Conservation (phyloP, 441 rosid genomes). For the Mallotus repandus region DNA sequence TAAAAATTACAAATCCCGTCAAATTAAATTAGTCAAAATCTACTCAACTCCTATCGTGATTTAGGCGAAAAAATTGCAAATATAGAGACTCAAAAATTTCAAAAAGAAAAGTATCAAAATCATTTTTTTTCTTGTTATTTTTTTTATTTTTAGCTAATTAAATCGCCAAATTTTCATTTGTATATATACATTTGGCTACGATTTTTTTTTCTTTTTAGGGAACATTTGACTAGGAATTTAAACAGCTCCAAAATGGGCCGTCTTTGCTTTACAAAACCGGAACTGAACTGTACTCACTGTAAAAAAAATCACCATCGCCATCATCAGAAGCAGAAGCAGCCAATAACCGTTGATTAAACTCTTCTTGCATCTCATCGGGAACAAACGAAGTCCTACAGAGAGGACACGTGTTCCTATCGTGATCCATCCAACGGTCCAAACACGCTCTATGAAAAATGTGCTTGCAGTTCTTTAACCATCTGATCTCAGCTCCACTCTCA, state of each 20-base stretch:
- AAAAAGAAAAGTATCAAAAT: neutral
- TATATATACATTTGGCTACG: slow-evolving; percentile 6
- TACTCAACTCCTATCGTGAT: no score
- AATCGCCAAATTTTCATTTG: slow-evolving; percentile 11
- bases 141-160: slow-evolving; percentile 1
- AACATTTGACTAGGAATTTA: no score
- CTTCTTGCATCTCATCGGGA: slow-evolving; percentile 69
- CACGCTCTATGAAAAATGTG: slow-evolving; percentile 78
- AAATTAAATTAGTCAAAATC: no score
- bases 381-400: slow-evolving; percentile 73
- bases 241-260: neutral
- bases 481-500: slow-evolving; percentile 57
- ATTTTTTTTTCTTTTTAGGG: no score
- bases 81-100: no score
- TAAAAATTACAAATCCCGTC: no score
- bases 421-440: slow-evolving; percentile 92
- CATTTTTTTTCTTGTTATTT: neutral
- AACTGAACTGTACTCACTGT: slow-evolving; percentile 50
- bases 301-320: slow-evolving; percentile 35
- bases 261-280: slow-evolving; percentile 31
- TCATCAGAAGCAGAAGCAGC: slow-evolving; percentile 28
- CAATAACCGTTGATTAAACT: slow-evolving; percentile 61
- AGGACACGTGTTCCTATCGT: slow-evolving; percentile 72
- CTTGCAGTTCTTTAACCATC: slow-evolving; percentile 69
- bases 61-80: neutral